Evolutionary conservation across 495 filamentous ascomycete genomes (phyloP), one percentile per base, ranked within the genome.

Genomic region (Penicillium macrosclerotiorum): DNA sequence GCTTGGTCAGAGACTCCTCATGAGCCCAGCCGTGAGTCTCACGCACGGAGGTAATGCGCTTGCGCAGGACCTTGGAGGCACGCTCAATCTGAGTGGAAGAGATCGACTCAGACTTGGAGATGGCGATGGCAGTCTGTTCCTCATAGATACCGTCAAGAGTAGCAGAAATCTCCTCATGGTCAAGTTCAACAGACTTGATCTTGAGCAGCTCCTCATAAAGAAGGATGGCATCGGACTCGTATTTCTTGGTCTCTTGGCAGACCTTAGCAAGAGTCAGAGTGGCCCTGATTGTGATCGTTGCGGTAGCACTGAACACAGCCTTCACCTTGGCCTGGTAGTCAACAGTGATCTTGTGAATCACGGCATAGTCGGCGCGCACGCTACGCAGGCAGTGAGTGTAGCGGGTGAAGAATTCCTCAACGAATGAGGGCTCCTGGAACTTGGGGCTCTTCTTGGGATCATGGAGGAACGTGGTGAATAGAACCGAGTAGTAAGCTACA

Each of bases 61-160:
- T 55, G 22, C 42, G 60, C 30, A 62, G 42, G 24, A 60, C 39
- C 14, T 51, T 49, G 25, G 63, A 56, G n/a, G 54, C 59, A 25
- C 51, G 51, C 29, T 64, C 51, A 14, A 63, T 35, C 31, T 67
- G 55, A 9, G 50, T 33, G 4, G 54, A 29, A 7, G 60, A 62
- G n/a, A 65, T 38, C 1, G 51, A 49, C 37, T 62, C 52, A 0
- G 49, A 35, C 33, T 54, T 51, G 8, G 49, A 58, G 4, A 42
- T 46, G 1, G 54, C 51, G 11, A 46, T 52, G 0, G 56, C 47
- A 13, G 64, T 57, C 37, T 71, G 65, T 37, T 64, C 63, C 24
- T 71, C 67, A 35, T 63, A 63, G 19, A 71, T 62, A 13, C 63
- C 54, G 25, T 71, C 65, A 13, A 71, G 53, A 4, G 51, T 68